Evolutionary conservation across 805 yeast species (phyloP), one percentile per base, ranked within the genome.

Genomic region (Saturnispora saitoi): DNA sequence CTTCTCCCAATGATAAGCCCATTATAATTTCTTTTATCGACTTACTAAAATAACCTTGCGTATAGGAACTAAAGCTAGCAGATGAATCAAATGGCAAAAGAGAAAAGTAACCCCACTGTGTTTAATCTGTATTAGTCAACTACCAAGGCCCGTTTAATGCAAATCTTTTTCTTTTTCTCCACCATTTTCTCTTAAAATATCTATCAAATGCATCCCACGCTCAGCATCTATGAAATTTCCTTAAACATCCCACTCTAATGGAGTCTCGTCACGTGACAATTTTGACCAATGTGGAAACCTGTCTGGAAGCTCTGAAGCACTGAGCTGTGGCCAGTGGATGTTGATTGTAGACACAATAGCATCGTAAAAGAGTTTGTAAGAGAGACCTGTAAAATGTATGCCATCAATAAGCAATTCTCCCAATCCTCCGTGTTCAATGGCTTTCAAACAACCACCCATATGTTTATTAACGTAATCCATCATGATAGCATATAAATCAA

Each of bases 1-100:
- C 79, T 31, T 72, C 72, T 11, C 93, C 91, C 26, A 82, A 56
- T 1, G 71, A 32, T 5, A 50, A 29, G 15, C 45, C 22, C 48
- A 42, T 47, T 8, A 7, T 26, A 20, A 19, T 9, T 36, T 15
- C 11, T 4, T 11, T 8, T 14, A 9, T 2, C n/a, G 12, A 9
- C 12, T 29, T 14, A 20, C 20, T 9, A 43, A 14, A 20, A 24
- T 11, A 22, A 12, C 2, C 12, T 24, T 6, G 5, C 28, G 8
- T 6, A 24, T 9, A 24, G 28, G 5, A 9, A 24, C 8, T 24
- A 24, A 24, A 24, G 9, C 8, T 9, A 24, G 8, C 28, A 3
- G 28, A 24, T 24, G 28, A 24, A 24, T 24, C 8, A 9, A 9
- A 24, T 24, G 5, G 28, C 8, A 3, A 3, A 34, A 17, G 38